Base-by-base conservation (phyloP, 768 basidiomycete genomes). In the Panus rudis region DNA sequence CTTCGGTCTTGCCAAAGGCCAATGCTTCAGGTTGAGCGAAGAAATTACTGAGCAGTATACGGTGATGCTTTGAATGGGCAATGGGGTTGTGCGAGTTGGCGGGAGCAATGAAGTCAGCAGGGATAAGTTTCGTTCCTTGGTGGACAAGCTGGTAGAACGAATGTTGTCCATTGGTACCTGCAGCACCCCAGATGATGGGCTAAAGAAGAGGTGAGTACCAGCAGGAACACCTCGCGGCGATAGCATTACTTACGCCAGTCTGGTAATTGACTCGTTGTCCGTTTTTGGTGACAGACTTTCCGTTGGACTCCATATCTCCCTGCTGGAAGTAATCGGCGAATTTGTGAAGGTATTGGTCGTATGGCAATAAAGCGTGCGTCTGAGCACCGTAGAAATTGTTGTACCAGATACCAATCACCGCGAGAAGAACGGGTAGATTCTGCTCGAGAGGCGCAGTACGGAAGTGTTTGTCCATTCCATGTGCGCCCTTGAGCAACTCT, bases 311-410 rank as follows among this genome's bases (percentile, higher is more conserved):
- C 96, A 99, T 99, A 65, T 99, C 96, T 35, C 93, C 94, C 76
- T 98, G 96, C 65, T 97, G 96, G 88, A 99, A 99, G 73, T 98
- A 98, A 65, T 99, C 96, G 27, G 96, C 94, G 56, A 99, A 99
- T 65, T 94, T 96, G 76, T 97, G 90, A 51, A 99, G 71, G 68
- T 99, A 99, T 63, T 99, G 96, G 66, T 99, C 96, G 59, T 99
- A 99, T 0, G 96, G 96, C 32, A 99, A 75, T 31, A 99, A 75
- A 2, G 85, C 90, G 52, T 94, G 89, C 3, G 96, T 98, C 68
- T 99, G 96, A 26, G 94, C 71, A 51, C 91, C 87, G 61, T 94
- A 97, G 66, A 98, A 99, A 70, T 98, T 90, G 62, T 97, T 96
- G 74, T 98, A 99, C 96, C 96, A 99, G 57, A 98, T 74, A 6